Base-by-base conservation (phyloP, 192 early-diverging fungal species). In the Linnemannia zychae region DNA sequence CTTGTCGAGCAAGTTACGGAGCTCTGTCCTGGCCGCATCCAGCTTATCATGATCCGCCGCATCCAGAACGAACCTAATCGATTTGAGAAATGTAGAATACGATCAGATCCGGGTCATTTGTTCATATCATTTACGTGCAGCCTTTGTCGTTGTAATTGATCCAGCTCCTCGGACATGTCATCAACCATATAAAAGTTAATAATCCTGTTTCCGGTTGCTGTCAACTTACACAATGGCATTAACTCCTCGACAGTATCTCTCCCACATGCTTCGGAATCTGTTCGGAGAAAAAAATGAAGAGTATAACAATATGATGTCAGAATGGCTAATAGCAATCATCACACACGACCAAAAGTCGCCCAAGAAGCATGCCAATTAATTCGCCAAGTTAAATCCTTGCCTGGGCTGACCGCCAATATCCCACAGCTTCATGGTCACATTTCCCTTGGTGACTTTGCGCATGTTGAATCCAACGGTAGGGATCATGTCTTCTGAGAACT, bases 401-500 rank as follows among this genome's bases (percentile, higher is more conserved):
- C 78, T 80, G 73, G 98, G 95, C 87, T 99, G 99, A 22, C 99
- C 99, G 57, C 99, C 99, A 88, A 99, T 94, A 90, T 99, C 99
- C 99, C 99, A 99, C 78, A 99, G 90, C 87, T 99, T 99, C 97
- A 99, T 99, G 18, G 95, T 96, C 53, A 99, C 97, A 68, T 97
- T 96, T 70, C 96, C 95, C 90, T 96, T 96, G 34, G 95, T 94
- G 60, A 97, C 94, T 81, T 95, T 99, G 79, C 98, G 92, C 99
- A 99, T 99, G 81, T 99, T 99, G 90, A 99, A 99, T 9, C 99
- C 99, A 47, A 99, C 97, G 7, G 99, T 99, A 4, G 99, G 99
- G 73, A 99, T 99, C 92, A 93, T 93, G 85, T 97, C 96, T 86
- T 97, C 96, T 4, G 92, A 94, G 69, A 93, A 97, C 84, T 95